Evolutionary conservation across 257 asterid genomes (phyloP), one percentile per base, ranked within the genome.

Genomic region (Gentiana macrophylla): DNA sequence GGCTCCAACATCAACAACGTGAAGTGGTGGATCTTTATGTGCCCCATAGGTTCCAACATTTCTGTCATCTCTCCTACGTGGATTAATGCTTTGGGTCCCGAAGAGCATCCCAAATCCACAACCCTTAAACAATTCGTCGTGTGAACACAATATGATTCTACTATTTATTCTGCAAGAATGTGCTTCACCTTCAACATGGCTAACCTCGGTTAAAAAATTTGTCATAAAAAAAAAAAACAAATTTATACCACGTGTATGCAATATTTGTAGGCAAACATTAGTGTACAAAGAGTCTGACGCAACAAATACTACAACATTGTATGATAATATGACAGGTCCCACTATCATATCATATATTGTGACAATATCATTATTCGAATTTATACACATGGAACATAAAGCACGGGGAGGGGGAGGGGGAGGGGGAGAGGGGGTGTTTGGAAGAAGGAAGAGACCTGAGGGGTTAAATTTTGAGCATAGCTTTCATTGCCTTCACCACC

Each of bases 51-150:
- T 15, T 15, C 24, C 24, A 15, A 15, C 24, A 15, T 15, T 15
- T 67, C 44, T 33, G 71, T 51, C 5, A 72, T 64, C 35, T 70
- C 56, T 46, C 74, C 59, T 9, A 70, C 37, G 36, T 56, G 49
- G 32, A 58, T 33, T 3, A 79, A 51, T 1, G 86, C 57, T 55
- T 79, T 79, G 0, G 76, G 74, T 34, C 82, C 80, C 6, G 80
- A 72, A 2, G 80, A 67, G 72, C 79, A 75, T 2, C 79, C 84
- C 68, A 78, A 60, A 12, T 78, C 84, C 46, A 62, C 76, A 8
- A 78, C 57, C 36, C 46, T 67, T 12, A 70, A 43, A 62, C 75
- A 64, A 35, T 49, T 50, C 5, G 64, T 53, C 15, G 6, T 32
- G 11, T 10, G 47, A 35, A 48, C 48, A 15, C 24, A 15, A 8